Base-by-base conservation (phyloP, 768 basidiomycete species). In the Boletus edulis region DNA sequence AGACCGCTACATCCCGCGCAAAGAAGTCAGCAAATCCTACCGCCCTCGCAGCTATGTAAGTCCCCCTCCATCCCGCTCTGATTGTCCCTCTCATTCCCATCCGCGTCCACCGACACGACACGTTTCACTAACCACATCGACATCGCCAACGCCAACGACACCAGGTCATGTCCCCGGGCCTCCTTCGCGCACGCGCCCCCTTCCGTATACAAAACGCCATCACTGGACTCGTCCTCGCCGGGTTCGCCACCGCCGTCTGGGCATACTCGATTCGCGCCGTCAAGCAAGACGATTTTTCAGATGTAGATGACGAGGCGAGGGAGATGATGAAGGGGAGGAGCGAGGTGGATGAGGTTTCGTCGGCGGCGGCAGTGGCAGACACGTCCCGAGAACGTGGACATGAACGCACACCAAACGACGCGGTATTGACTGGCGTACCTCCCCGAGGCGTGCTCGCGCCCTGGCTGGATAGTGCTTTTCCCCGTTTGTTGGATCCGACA, bases 221-320 rank as follows among this genome's bases (percentile, higher is more conserved):
- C 46, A 91, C 89, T 1, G 96, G 95, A 9, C 58, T 85, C 43
- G 64, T 77, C 3, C 79, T 98, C 42, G 80, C 83, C 27, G 79
- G 80, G 0, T 95, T 97, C 67, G 86, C 83, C 29, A 80, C 83
- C 14, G 88, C 86, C 27, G 85, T 97, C 10, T 98, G 92, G 83
- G 78, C 85, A 5, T 98, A 98, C 73, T 94, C 94, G 17, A 96
- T 98, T 66, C 82, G 84, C 31, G 94, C 94, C 29, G 94, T 98
- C 52, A 93, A 89, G 66, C 94, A 98, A 66, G 94, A 97, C 67
- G 85, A 89, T 39, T 97, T 96, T 67, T 85, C 88, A 60, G 91
- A 93, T 67, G 78, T 91, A 40, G 90, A 91, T 63, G 87, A 89
- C 58, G 88, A 90, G 66, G 91, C 85, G 29, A 75, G 74, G 57